phyloP scores from a whole-genome alignment of 495 filamentous ascomycete genomes.

The Rhypophila decipiens region DNA sequence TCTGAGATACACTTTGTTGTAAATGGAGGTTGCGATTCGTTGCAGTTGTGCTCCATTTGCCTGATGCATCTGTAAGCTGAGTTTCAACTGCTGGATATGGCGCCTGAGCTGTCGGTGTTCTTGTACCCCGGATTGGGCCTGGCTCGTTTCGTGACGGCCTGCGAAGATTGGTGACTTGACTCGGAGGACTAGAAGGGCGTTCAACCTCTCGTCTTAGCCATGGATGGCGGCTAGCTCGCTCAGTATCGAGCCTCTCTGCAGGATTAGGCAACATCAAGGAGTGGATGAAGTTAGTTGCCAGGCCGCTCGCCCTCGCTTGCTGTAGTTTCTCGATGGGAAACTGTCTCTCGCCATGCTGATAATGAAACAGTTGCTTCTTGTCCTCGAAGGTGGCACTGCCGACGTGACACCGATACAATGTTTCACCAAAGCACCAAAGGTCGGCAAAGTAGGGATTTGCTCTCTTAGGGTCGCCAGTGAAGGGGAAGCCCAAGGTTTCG shows the following conservation, averaged over 20 bases:
- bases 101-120: neutral
- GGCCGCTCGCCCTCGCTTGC: neutral
- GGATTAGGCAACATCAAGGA: neutral
- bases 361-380: neutral
- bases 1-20: too few relatives aligned
- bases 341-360: neutral
- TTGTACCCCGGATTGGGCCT: too few relatives aligned
- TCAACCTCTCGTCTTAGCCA: neutral
- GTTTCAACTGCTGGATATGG: neutral
- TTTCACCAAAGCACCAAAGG: slow-evolving; percentile 8
- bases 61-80: neutral
- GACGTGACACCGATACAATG: neutral
- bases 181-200: neutral
- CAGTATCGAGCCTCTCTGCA: neutral
- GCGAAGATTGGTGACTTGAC: neutral
- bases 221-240: neutral
- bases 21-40: too few relatives aligned
- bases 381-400: neutral
- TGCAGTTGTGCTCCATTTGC: neutral
- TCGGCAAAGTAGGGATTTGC: neutral
- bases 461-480: neutral
- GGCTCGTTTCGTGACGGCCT: too few relatives aligned
- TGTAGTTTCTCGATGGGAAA: neutral
- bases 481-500: slow-evolving; percentile 20
- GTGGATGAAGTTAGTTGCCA: neutral